A percentile compares a stretch with the other conserved stretches of the same genome.
Conservation (phyloP, 2,329 filamentous ascomycete genomes). For the Teratosphaeriaceae sp. region DNA sequence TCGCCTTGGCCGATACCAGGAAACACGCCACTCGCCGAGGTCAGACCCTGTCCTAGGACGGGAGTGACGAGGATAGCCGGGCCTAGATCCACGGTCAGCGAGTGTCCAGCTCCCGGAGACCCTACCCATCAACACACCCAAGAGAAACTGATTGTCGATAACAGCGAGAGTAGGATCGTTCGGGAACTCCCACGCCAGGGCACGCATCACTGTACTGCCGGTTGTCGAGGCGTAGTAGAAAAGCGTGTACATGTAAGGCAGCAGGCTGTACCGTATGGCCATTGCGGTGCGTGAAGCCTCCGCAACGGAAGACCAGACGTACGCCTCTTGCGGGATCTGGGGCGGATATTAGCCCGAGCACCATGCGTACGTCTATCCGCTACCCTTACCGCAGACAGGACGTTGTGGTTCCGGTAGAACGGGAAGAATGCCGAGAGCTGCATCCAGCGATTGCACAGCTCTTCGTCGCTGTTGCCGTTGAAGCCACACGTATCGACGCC, state of each 20-base stretch:
- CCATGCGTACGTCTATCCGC: background rate
- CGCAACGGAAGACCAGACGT: constrained; percentile 59
- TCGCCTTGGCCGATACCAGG: constrained; percentile 55
- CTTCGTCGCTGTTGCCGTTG: constrained; percentile 1
- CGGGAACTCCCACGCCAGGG: constrained; percentile 68
- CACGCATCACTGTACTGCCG: constrained; percentile 67
- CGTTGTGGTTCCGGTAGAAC: constrained; percentile 69
- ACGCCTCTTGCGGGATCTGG: constrained; percentile 57
- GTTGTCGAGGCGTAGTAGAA: constrained; percentile 60
- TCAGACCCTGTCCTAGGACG: constrained; percentile 57
- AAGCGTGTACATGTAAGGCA: constrained; percentile 72
- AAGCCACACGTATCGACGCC: constrained; percentile 9
- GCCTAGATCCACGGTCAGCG: too few species aligned
- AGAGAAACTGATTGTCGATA: constrained; percentile 64
- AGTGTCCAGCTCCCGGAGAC: too few species aligned
- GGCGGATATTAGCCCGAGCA: background rate
- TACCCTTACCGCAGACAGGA: background rate
- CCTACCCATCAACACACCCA: too few species aligned
- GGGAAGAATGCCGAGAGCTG: constrained; percentile 68
- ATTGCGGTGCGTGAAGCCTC: constrained; percentile 61
- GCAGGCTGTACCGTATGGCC: constrained; percentile 61
- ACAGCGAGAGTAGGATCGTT: constrained; percentile 60
- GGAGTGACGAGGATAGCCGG: constrained; percentile 59
- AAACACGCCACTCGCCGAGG: constrained; percentile 60
- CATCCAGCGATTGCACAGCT: constrained; percentile 37